A percentile compares a stretch with the other conserved stretches of the same genome.
phyloP scores from a whole-genome alignment of 306 rosid genomes.

The Neltuma alba region DNA sequence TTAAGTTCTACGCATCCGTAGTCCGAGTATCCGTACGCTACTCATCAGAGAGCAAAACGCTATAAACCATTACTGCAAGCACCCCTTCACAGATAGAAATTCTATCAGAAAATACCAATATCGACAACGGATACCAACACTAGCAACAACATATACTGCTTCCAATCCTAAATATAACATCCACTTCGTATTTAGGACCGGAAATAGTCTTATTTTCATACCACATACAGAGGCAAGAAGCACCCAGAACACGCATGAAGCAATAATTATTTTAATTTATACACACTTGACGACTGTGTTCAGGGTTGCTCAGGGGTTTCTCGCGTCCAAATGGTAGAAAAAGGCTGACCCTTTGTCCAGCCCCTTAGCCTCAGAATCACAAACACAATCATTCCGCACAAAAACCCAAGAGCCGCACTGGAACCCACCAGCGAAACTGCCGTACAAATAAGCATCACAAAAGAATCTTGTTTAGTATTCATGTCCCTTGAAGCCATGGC shows the following conservation, averaged over 20 bases:
- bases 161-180: too few species aligned
- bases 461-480: background rate
- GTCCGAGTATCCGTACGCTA: background rate
- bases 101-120: background rate
- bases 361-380: background rate
- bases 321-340: background rate
- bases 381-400: slow-evolving; percentile 3
- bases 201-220: background rate
- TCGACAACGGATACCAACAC: background rate
- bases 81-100: background rate
- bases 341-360: background rate
- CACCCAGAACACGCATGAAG: background rate
- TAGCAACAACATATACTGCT: too few species aligned
- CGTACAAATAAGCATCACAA: background rate
- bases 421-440: slow-evolving; percentile 2
- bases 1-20: background rate
- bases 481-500: background rate
- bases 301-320: background rate
- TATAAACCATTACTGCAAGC: background rate
- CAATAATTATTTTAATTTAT: background rate
- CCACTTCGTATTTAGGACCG: too few species aligned
- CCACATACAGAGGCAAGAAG: background rate
- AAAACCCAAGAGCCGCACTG: background rate
- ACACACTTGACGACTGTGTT: background rate
- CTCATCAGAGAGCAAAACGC: slow-evolving; percentile 23